Evolutionary conservation across 345 rosid genomes (phyloP), one percentile per base, ranked within the genome.

Genomic region (Salix koriyanagi): DNA sequence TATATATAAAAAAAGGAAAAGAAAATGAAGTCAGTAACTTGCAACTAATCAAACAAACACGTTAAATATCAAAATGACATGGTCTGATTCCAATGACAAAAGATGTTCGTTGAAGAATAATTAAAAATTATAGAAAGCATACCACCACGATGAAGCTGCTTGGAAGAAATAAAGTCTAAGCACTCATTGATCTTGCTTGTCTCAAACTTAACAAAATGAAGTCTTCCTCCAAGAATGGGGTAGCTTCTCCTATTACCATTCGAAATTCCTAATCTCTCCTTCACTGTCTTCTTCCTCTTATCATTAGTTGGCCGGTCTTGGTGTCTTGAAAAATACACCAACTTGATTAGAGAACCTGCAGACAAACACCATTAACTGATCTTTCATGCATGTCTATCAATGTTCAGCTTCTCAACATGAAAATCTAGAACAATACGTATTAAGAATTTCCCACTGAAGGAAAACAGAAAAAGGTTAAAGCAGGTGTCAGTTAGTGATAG

Each of bases 151-250:
- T 96, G 97, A 80, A 96, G 99, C 86, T 96, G 97, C 89, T 96
- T 96, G 25, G 99, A 93, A 83, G 86, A 85, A 54, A 96, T 94
- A 76, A 96, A 96, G 75, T 96, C 99, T 66, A 96, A 84, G 83
- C 99, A 96, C 69, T 96, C 98, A 66, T 87, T 91, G 36, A 96
- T 87, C 82, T 96, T 96, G 85, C 80, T 71, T 26, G 98, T 94
- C 89, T 94, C 98, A 80, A 94, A 94, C 87, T 94, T 94, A 39
- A 90, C 99, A 70, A 93, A 90, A 81, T 96, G 99, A 74, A 96
- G 92, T 81, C 99, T 90, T 62, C 99, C 99, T 73, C 98, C 98
- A 86, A 96, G 97, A 86, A 93, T 81, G 62, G 99, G 98, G 81
- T 89, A 92, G 86, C 90, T 92, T 88, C 97, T 91, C 88, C 97